Evolutionary conservation across 495 filamentous ascomycete species (phyloP).

Genomic region (Daldinia grandis): DNA sequence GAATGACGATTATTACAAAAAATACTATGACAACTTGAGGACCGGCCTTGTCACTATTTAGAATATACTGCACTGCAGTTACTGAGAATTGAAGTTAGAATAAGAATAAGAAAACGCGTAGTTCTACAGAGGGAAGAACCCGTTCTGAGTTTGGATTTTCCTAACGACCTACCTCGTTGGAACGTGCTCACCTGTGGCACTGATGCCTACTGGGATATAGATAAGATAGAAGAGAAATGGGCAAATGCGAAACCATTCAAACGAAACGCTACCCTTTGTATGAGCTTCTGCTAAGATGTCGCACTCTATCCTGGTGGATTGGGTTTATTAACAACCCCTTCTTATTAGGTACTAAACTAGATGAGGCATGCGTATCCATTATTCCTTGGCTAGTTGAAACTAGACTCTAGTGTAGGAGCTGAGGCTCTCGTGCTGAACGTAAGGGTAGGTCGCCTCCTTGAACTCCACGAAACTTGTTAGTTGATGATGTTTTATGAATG

Average conservation of each 20-base stretch:
- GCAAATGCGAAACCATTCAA: neutral
- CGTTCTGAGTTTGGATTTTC: neutral
- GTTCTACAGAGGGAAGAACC: neutral
- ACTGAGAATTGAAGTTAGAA: neutral
- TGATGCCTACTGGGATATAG: neutral
- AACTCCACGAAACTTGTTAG: neutral
- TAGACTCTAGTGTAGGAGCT: neutral
- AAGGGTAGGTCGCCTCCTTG: neutral
- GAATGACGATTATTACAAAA: constrained; percentile 1
- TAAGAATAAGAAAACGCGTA: neutral
- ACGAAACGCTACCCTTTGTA: neutral
- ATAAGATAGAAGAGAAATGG: neutral
- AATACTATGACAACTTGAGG: neutral
- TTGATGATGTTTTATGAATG: neutral
- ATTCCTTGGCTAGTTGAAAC: neutral
- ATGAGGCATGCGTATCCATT: neutral
- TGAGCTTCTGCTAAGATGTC: neutral
- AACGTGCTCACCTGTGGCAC: neutral
- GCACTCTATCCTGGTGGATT: neutral
- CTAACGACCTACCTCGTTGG: neutral
- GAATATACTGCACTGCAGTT: constrained; percentile 3
- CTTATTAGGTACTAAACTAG: neutral
- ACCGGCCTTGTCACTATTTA: neutral
- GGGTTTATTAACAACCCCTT: neutral
- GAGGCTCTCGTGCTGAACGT: neutral